Conservation (phyloP, 208 protist species). For the Leishmania guyanensis region DNA sequence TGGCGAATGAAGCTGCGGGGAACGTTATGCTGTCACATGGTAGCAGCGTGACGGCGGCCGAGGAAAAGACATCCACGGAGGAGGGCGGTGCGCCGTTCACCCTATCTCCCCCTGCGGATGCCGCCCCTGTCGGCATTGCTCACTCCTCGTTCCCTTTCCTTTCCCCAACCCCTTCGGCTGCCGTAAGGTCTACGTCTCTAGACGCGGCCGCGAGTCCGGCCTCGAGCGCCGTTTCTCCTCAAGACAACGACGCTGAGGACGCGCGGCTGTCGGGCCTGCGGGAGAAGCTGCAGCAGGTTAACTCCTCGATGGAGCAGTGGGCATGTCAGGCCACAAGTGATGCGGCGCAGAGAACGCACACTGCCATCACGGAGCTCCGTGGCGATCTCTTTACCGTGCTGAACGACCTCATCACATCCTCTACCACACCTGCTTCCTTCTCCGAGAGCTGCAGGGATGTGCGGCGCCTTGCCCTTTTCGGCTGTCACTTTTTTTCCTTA, state of each 20-base stretch:
- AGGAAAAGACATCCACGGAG: neutral
- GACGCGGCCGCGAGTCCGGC: neutral
- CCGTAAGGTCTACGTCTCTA: neutral
- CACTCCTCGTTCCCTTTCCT: neutral
- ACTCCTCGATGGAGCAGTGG: conserved; percentile 18
- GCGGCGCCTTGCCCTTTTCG: conserved; percentile 20
- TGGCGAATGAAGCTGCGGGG: neutral
- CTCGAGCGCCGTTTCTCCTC: neutral
- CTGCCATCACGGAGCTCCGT: conserved; percentile 20
- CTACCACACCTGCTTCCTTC: neutral
- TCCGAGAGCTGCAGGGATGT: conserved; percentile 3
- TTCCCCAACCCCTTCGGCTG: neutral
- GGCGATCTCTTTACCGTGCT: neutral
- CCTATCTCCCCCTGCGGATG: neutral
- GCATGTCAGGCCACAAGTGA: conserved; percentile 3
- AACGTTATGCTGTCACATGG: neutral
- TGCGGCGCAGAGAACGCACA: conserved; percentile 15
- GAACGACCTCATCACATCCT: conserved; percentile 2
- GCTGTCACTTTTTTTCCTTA: conserved; percentile 28
- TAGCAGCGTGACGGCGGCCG: neutral
- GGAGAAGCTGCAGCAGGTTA: conserved; percentile 3
- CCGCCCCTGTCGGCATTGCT: neutral
- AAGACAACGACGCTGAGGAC: conserved; percentile 12
- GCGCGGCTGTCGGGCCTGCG: conserved; percentile 14
- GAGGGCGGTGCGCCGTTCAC: neutral